Conservation (phyloP, 306 rosid genomes). For the Parietaria judaica region DNA sequence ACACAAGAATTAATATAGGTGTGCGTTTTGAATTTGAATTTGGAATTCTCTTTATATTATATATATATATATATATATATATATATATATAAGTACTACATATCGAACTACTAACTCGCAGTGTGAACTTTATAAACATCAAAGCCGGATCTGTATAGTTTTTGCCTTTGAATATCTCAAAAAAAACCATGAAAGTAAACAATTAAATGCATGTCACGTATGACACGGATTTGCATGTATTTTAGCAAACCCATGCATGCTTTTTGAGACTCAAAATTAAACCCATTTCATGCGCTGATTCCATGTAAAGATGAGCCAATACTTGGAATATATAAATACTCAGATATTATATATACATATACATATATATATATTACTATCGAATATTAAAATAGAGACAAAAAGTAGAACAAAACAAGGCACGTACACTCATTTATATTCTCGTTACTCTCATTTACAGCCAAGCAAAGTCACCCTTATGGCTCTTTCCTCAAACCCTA, state of each 20-base stretch:
- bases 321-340: background rate
- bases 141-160: background rate
- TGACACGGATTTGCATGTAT: background rate
- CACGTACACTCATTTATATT: constrained; percentile 6
- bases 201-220: too few relatives aligned
- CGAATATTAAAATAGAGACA: background rate
- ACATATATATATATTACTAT: background rate
- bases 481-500: too few relatives aligned
- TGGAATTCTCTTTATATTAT: background rate
- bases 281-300: background rate
- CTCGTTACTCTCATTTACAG: background rate
- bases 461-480: background rate
- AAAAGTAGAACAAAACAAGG: background rate
- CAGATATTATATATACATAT: background rate
- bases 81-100: background rate
- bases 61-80: background rate
- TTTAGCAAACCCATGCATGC: background rate
- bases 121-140: background rate
- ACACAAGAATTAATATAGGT: background rate
- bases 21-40: background rate
- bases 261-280: constrained; percentile 10
- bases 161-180: background rate
- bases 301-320: constrained; percentile 16
- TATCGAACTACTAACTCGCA: background rate
- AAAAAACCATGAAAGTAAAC: background rate